Base-by-base conservation (phyloP, 371 early-diverging fungal species). In the Vairimorpha necatrix region DNA sequence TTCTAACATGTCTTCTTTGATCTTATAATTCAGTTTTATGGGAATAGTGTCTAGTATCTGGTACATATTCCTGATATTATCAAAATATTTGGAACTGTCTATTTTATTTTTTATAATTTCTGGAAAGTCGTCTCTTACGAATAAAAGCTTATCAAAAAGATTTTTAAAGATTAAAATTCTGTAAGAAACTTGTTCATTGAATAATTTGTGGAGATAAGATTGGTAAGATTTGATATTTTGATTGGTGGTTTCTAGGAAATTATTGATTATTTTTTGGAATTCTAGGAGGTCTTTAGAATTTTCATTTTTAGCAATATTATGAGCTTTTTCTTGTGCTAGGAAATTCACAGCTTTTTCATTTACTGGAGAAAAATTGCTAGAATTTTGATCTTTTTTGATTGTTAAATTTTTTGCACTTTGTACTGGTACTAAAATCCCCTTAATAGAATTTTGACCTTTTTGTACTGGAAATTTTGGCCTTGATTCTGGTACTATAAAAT, bases 81-180 rank as follows among this genome's bases (percentile, higher is more conserved):
- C 34, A 53, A 50, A 76, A 58, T 76, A 80, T 11, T 22, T 34
- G 4, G 56, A 33, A 26, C 68, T 69, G 13, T 80, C 65, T 16
- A 77, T 69, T 47, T 80, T 80, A 28, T 42, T 34, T 26, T 69
- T 39, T 36, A 72, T 70, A 30, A 80, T n/a, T 18, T 73, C 28
- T 1, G 66, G 42, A 74, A 80, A 80, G 30, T 74, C 70, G 28
- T 80, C 76, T 18, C 72, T 38, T 9, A 80, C 70, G 70, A 77
- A 80, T 20, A 67, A 22, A 24, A 80, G 67, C 62, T 80, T 80
- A 61, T 76, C 69, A 26, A 80, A 76, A 18, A 76, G n/a, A 36
- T 68, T 73, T 46, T 47, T 32, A 58, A 80, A 76, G 0, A 75
- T 48, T 14, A 63, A n/a, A 4, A 70, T 58, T 58, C 71, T 67